Evolutionary conservation across 169 alveolate species (phyloP), one percentile per base, ranked within the genome.

Genomic region (Cytauxzoon felis): DNA sequence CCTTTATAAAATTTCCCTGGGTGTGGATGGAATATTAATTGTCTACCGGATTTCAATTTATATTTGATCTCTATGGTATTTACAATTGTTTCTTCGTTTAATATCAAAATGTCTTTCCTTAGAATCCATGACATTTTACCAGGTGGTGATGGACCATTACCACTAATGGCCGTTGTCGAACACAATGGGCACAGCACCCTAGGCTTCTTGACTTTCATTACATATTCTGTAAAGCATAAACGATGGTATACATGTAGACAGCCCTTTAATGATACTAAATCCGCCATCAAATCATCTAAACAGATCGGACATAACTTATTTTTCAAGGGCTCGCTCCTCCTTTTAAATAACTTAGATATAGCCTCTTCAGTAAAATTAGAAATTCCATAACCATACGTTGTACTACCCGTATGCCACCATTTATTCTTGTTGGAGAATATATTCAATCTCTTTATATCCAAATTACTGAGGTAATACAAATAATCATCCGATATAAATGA

Each of bases 71-170:
- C 69, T 0, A 63, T 63, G n/a, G 68, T 47, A 16, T 50, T 49
- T 18, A 63, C 43, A 43, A 45, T 16, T n/a, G 68, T 52, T 43
- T 49, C 75, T 23, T 63, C 43, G 0, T 42, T 32, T 8, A 45
- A 49, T 9, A 49, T 47, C 2, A 24, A 27, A 49, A 63, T n/a
- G 23, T 49, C 62, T 49, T 54, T 45, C n/a, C 54, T 63, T 48
- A 63, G 51, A 19, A 27, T 52, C 75, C 75, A 63, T 2, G 75
- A 63, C 75, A 63, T 63, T 52, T 45, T 63, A 19, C 75, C 75
- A 0, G 69, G 67, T 4, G 75, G 75, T 0, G 75, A 63, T 16
- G 75, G 75, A 5, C 75, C 75, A 27, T 33, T 53, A 27, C 75
- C 75, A 21, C 56, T 18, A 19, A 63, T 19, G 18, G 75, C 48